These are phyloP conservation scores for Inga oerstediana DNA, from an alignment of 306 rosid species.

Conservation along the genomic window DNA sequence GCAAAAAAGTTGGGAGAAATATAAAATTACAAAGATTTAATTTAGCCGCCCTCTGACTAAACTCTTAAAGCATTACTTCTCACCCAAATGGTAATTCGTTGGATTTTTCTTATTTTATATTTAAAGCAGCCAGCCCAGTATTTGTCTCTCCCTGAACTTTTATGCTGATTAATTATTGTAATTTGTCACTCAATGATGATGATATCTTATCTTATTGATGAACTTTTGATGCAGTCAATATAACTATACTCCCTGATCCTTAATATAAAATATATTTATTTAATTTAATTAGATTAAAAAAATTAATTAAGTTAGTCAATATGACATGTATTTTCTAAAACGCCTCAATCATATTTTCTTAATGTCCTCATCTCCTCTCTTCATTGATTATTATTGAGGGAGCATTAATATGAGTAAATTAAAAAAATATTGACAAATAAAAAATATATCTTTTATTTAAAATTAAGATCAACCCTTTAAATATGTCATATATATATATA, in stretches of 20 bases:
- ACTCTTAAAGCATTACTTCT: neutral
- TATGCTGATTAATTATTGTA: neutral
- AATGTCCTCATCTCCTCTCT: too few relatives aligned
- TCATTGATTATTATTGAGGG: too few relatives aligned
- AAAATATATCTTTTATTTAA: too few relatives aligned
- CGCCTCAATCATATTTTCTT: too few relatives aligned
- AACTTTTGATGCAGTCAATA: neutral
- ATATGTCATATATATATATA: too few relatives aligned
- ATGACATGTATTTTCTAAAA: too few relatives aligned
- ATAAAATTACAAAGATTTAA: neutral
- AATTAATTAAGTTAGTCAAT: too few relatives aligned
- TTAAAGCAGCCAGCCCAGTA: neutral
- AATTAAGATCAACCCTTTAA: too few relatives aligned
- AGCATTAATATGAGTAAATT: too few relatives aligned
- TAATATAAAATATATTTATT: too few relatives aligned
- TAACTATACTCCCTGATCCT: neutral
- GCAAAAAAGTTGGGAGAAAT: neutral
- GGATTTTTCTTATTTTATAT: neutral
- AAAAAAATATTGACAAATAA: too few relatives aligned
- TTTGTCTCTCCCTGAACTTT: neutral
- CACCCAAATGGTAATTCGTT: neutral
- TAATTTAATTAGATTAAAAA: too few relatives aligned
- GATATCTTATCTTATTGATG: neutral
- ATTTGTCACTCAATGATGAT: neutral
- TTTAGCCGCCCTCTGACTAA: neutral